Percentiles rank a stretch among this genome's conserved stretches.
Evolutionary conservation across 2,329 filamentous ascomycete species (phyloP).

Genomic region (Aspergillus chevalieri): DNA sequence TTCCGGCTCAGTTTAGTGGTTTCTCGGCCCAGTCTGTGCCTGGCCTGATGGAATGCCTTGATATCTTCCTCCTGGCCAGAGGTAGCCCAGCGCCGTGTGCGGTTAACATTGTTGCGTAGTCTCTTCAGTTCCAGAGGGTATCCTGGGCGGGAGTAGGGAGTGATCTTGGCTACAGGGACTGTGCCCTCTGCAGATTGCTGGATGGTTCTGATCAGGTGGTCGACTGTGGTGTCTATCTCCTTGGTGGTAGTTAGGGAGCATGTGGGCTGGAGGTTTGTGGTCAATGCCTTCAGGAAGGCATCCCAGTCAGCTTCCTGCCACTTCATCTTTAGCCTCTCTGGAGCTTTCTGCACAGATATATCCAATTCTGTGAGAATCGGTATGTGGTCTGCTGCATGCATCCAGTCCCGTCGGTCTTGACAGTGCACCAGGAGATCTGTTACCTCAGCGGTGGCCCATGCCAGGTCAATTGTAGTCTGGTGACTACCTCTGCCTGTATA

Average conservation of each 20-base stretch:
- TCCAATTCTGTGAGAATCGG: conserved; percentile 2
- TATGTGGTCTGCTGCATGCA: conserved; percentile 2
- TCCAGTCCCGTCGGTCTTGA: background rate
- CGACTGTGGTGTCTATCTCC: background rate
- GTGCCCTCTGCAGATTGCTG: background rate
- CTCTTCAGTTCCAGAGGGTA: background rate
- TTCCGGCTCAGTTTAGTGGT: background rate
- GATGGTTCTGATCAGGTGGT: background rate
- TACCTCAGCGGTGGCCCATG: background rate
- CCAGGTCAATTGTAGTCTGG: conserved; percentile 4
- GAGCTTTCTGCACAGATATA: background rate
- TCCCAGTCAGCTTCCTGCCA: conserved; percentile 1
- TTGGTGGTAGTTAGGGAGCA: background rate
- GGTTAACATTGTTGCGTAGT: background rate
- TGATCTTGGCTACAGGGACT: background rate
- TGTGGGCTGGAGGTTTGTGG: background rate
- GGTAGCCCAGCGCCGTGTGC: background rate
- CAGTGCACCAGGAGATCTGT: background rate
- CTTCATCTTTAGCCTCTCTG: background rate
- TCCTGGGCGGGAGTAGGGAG: background rate
- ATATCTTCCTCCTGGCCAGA: background rate
- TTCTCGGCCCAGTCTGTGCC: background rate
- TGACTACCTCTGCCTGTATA: background rate
- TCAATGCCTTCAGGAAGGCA: background rate
- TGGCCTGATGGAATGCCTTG: background rate